phyloP scores from a whole-genome alignment of 495 filamentous ascomycete genomes.

The Cercophora scortea region DNA sequence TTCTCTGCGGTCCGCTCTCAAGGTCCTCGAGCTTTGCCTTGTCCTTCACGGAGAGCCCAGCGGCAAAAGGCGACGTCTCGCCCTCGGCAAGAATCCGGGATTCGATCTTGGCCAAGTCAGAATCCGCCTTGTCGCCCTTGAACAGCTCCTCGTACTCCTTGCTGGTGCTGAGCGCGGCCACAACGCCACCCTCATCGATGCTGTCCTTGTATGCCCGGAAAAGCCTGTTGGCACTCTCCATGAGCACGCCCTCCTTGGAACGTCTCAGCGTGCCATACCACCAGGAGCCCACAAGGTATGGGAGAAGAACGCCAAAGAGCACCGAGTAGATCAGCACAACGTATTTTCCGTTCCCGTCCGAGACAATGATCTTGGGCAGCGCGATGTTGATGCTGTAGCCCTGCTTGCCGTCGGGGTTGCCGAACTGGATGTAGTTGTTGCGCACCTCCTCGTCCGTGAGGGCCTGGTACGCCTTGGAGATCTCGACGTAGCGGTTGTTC shows the following conservation, averaged over 20 bases:
- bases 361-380: constrained; percentile 84
- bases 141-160: constrained; percentile 65
- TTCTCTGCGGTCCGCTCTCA: constrained; percentile 66
- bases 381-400: constrained; percentile 97
- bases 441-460: constrained; percentile 94
- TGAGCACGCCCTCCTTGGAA: constrained; percentile 84
- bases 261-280: constrained; percentile 93
- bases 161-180: constrained; percentile 72
- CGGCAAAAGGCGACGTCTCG: constrained; percentile 33
- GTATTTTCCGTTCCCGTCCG: constrained; percentile 92
- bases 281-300: constrained; percentile 92
- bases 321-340: constrained; percentile 82
- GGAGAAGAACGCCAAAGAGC: constrained; percentile 79
- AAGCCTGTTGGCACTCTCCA: constrained; percentile 85
- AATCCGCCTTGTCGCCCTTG: constrained; percentile 64
- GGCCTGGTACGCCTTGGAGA: constrained; percentile 95
- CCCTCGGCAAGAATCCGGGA: constrained; percentile 60
- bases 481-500: constrained; percentile 83
- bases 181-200: constrained; percentile 69
- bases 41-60: constrained; percentile 62
- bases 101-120: constrained; percentile 73
- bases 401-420: constrained; percentile 96
- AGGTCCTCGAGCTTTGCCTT: constrained; percentile 58
- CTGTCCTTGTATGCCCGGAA: constrained; percentile 86
- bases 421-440: constrained; percentile 92